Base-by-base conservation (phyloP, 257 asterid species). In the Nyctanthes arbortristis region DNA sequence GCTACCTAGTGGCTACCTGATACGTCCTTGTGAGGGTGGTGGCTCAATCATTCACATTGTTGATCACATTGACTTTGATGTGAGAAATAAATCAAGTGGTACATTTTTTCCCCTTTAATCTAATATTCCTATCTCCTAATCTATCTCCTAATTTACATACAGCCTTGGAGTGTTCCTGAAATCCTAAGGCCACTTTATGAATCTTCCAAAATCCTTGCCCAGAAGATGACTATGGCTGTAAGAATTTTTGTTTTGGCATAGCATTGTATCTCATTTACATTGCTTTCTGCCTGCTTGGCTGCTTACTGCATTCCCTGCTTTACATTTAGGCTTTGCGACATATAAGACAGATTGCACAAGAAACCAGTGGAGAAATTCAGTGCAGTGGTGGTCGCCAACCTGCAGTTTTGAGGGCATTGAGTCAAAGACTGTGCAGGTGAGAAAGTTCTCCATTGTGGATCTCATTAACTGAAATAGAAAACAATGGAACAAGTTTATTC, bases 221-320 rank as follows among this genome's bases (percentile, higher is more conserved):
- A 93, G 82, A 93, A 89, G 84, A 89, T 85, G 96, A 93, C 98
- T 20, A 79, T 88, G 96, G 96, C 97, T 64, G 98, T 93, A 73
- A 70, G 90, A 30, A 57, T 12, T 66, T 59, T n/a, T n/a, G 27
- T 18, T 27, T 45, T 64, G n/a, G n/a, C n/a, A n/a, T n/a, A n/a
- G n/a, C n/a, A n/a, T 29, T 36, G 5, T 9, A 35, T 10, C 7
- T 18, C 6, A 3, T 37, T 20, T 34, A 12, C 52, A 31, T 70
- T 1, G 5, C 66, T 16, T 61, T 57, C 14, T 63, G 64, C 52
- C n/a, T 32, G 10, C 12, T 35, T 66, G 29, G 25, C 8, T 2
- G 7, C 66, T 55, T 54, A 63, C 13, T 55, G 5, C 0, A 55
- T 28, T 69, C 25, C 61, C n/a, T 54, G 32, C 45, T 3, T 27